phyloP scores from a whole-genome alignment of 2,329 filamentous ascomycete species.

The Epichloe aotearoae region DNA sequence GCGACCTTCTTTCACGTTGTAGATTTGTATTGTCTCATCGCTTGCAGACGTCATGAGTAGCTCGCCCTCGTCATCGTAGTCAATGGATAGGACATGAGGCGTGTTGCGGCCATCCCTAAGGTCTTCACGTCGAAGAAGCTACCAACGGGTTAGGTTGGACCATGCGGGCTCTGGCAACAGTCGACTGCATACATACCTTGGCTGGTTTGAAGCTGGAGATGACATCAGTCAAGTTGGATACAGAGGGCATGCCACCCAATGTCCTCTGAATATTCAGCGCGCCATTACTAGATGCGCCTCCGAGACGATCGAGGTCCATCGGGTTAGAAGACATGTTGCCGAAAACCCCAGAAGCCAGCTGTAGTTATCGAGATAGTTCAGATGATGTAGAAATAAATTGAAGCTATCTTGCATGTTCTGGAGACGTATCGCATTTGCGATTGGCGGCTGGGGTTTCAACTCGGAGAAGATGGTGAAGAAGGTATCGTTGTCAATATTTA shows the following conservation, averaged over 20 bases:
- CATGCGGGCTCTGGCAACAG: not conserved
- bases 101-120: slow-evolving; percentile 36
- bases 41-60: slow-evolving; percentile 81
- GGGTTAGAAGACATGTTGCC: slow-evolving; percentile 36
- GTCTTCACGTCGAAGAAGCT: slow-evolving; percentile 47
- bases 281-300: slow-evolving; percentile 27
- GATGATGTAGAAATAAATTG: not conserved
- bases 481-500: too few species aligned
- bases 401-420: not conserved
- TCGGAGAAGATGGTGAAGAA: not conserved
- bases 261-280: slow-evolving; percentile 38
- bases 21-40: slow-evolving; percentile 92
- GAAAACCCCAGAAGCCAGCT: not conserved
- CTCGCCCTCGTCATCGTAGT: slow-evolving; percentile 93
- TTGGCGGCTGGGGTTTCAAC: not conserved
- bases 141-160: not conserved
- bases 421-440: not conserved
- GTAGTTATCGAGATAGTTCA: too few species aligned
- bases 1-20: slow-evolving; percentile 82
- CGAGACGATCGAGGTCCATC: slow-evolving; percentile 42
- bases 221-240: slow-evolving; percentile 62
- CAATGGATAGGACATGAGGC: slow-evolving; percentile 71
- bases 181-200: slow-evolving; percentile 41
- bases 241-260: slow-evolving; percentile 28
- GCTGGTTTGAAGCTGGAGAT: slow-evolving; percentile 67